A percentile compares a stretch with the other conserved stretches of the same genome.
These are phyloP conservation scores for Punica granatum DNA, from an alignment of 345 rosid genomes.

Conservation along the genomic window DNA sequence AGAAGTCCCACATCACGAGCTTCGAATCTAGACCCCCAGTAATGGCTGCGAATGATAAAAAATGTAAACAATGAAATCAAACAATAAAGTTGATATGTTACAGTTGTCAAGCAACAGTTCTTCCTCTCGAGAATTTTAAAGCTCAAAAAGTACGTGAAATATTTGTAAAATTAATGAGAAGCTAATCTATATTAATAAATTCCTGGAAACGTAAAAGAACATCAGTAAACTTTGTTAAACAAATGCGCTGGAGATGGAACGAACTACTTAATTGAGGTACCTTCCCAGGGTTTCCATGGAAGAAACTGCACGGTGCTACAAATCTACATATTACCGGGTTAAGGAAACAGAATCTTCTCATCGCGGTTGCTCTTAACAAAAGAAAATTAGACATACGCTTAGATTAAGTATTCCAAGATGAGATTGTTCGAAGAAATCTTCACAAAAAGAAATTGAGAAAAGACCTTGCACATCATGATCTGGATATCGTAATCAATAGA, in stretches of 20 bases:
- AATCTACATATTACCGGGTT: constrained; percentile 50
- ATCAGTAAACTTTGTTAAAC: neutral
- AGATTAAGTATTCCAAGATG: neutral
- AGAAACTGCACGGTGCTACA: constrained; percentile 86
- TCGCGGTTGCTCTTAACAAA: neutral
- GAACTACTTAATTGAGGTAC: constrained; percentile 22
- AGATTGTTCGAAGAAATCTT: neutral
- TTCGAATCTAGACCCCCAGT: constrained; percentile 92
- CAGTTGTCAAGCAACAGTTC: neutral
- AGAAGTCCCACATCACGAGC: constrained; percentile 90
- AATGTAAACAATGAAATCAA: neutral
- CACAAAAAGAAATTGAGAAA: neutral
- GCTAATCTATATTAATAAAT: neutral
- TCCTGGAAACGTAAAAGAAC: neutral
- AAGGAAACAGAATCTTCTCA: neutral
- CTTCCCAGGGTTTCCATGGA: constrained; percentile 98
- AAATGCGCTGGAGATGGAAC: neutral
- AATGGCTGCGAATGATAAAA: constrained; percentile 33
- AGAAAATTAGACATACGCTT: neutral
- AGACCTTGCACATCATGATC: neutral
- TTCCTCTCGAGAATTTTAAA: neutral
- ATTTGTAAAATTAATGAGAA: neutral
- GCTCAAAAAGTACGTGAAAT: neutral
- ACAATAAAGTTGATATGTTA: neutral
- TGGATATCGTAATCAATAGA: neutral